phyloP scores from a whole-genome alignment of 495 filamentous ascomycete genomes.

The Xylaria palmicola region DNA sequence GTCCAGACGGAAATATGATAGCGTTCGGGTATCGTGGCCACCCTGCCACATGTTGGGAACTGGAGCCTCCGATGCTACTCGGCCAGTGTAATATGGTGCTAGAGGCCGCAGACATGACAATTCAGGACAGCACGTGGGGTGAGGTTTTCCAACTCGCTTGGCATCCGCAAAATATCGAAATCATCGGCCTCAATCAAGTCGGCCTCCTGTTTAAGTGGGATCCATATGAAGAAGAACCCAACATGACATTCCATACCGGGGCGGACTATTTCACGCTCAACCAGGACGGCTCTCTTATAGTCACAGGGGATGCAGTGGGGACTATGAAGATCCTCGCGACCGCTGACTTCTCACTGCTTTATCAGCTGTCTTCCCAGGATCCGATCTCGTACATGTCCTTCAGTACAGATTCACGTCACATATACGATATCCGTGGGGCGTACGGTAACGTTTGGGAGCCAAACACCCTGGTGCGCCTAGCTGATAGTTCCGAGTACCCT shows the following conservation, averaged over 20 bases:
- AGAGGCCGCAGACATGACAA: neutral
- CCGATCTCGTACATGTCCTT: constrained; percentile 20
- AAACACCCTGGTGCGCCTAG: constrained; percentile 19
- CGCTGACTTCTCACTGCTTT: constrained; percentile 3
- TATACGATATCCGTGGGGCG: constrained; percentile 28
- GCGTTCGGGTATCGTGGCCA: constrained; percentile 12
- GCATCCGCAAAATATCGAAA: constrained; percentile 2
- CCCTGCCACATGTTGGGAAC: constrained; percentile 14
- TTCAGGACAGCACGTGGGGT: constrained; percentile 1
- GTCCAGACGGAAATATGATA: constrained; percentile 17
- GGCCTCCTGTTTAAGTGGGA: constrained; percentile 12
- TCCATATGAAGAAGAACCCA: constrained; percentile 13
- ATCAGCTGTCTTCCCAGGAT: constrained; percentile 7
- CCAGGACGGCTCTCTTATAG: neutral
- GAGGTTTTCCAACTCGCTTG: neutral
- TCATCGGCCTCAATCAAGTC: constrained; percentile 10
- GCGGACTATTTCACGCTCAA: constrained; percentile 14
- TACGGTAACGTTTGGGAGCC: constrained; percentile 34
- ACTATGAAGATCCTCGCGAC: constrained; percentile 25
- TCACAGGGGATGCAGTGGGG: neutral
- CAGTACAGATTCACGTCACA: constrained; percentile 23
- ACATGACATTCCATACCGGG: neutral
- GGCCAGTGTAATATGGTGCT: neutral
- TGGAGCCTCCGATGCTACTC: neutral
- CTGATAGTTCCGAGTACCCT: constrained; percentile 14